phyloP scores from a whole-genome alignment of 2,329 filamentous ascomycete species.

The Corniculantispora saksenae region DNA sequence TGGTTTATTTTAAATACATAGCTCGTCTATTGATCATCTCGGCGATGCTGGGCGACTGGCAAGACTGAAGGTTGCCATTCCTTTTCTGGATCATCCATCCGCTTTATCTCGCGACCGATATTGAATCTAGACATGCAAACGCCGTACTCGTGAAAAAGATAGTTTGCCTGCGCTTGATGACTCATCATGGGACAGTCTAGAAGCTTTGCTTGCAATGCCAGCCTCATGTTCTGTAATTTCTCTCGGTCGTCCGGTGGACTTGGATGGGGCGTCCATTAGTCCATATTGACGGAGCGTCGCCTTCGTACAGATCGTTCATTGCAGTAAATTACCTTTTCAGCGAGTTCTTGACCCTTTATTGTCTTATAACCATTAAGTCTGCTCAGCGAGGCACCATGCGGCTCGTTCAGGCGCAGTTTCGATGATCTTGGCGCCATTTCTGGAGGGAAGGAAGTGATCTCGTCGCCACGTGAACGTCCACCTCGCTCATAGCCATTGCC shows the following conservation, averaged over 20 bases:
- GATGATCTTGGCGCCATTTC: conserved; percentile 22
- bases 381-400: conserved; percentile 5
- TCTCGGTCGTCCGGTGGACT: conserved; percentile 18
- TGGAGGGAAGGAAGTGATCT: neutral
- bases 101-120: conserved; percentile 16
- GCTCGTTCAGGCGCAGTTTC: conserved; percentile 17
- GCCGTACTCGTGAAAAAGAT: conserved; percentile 18
- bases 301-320: neutral
- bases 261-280: conserved; percentile 19
- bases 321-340: neutral
- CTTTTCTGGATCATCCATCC: conserved; percentile 19
- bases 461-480: no score
- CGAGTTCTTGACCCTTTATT: neutral
- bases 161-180: conserved; percentile 20
- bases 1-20: neutral
- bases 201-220: conserved; percentile 20
- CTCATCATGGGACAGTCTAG: conserved; percentile 18
- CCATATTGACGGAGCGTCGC: conserved; percentile 15
- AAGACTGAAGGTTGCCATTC: conserved; percentile 1
- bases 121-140: conserved; percentile 18
- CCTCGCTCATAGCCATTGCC: no score
- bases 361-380: conserved; percentile 3
- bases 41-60: neutral
- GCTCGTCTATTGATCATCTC: neutral
- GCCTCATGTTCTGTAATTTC: conserved; percentile 23